Conservation (phyloP, 2,329 filamentous ascomycete genomes). For the Colletotrichum shisoi region DNA sequence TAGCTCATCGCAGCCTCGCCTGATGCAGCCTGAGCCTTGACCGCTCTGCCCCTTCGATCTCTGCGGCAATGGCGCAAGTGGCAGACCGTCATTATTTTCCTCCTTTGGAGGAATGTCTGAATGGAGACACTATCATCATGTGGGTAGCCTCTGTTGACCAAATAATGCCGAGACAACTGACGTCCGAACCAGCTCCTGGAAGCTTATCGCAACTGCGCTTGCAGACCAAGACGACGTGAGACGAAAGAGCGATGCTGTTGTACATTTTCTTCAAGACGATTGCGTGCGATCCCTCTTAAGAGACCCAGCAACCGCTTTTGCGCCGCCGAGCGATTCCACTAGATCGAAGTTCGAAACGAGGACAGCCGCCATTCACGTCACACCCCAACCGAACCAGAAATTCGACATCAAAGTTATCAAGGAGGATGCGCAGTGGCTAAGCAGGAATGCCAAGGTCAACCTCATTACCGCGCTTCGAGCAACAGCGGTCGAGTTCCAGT, state of each 20-base stretch:
- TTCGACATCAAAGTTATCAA: conserved; percentile 83
- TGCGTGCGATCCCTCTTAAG: conserved; percentile 74
- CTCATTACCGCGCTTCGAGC: conserved; percentile 83
- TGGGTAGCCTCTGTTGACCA: conserved; percentile 56
- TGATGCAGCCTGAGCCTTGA: conserved; percentile 39
- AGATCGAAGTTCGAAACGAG: conserved; percentile 81
- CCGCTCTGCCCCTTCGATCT: conserved; percentile 41
- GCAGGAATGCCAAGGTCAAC: conserved; percentile 77
- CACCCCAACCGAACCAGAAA: conserved; percentile 69
- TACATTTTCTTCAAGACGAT: conserved; percentile 74
- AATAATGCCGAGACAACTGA: conserved; percentile 26
- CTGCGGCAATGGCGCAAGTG: conserved; percentile 73
- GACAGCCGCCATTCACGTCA: conserved; percentile 85
- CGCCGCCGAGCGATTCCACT: conserved; percentile 66
- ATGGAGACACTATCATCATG: conserved; percentile 81
- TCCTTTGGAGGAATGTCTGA: conserved; percentile 83
- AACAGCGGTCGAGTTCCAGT: conserved; percentile 83
- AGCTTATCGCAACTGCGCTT: conserved; percentile 64
- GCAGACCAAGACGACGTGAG: conserved; percentile 65
- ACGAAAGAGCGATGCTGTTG: conserved; percentile 63
- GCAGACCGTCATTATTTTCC: conserved; percentile 80
- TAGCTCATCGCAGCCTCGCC: conserved; percentile 37
- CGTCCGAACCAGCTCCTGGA: conserved; percentile 65
- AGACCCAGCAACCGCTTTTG: conserved; percentile 73
- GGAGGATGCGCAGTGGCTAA: conserved; percentile 85